These are phyloP conservation scores for Oryza coarctata DNA, from an alignment of 176 grass and related monocot genomes.

Conservation along the genomic window DNA sequence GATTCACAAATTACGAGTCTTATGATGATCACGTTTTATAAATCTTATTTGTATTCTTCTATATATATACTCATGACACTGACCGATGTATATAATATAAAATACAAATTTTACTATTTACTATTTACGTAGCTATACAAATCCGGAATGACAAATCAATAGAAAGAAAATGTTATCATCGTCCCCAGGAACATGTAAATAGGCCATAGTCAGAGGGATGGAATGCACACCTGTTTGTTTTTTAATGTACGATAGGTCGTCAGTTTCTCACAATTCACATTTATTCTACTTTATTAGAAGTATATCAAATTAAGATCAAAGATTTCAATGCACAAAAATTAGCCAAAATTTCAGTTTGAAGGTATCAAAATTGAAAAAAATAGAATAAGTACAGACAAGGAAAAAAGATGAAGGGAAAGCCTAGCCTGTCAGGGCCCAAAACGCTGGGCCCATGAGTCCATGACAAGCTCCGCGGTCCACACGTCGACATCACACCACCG, in stretches of 20 bases:
- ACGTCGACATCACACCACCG: background rate
- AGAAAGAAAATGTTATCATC: background rate
- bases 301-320: background rate
- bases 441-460: background rate
- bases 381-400: too few species aligned
- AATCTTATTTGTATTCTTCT: too few species aligned
- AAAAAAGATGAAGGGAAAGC: background rate
- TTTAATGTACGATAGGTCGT: too few species aligned
- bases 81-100: too few species aligned
- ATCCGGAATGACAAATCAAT: background rate
- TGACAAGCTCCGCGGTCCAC: background rate
- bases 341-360: background rate
- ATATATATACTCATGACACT: too few species aligned
- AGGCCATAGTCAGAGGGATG: background rate
- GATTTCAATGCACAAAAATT: background rate
- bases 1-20: too few species aligned
- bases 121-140: background rate
- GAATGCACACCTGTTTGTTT: background rate
- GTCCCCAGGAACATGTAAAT: background rate
- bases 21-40: too few species aligned
- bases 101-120: too few species aligned
- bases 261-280: background rate
- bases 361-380: background rate
- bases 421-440: background rate
- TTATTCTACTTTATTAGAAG: background rate